Percentiles rank a stretch among this genome's conserved stretches.
Evolutionary conservation across 805 yeast genomes (phyloP).

Genomic region (Zygotorulaspora sp.): DNA sequence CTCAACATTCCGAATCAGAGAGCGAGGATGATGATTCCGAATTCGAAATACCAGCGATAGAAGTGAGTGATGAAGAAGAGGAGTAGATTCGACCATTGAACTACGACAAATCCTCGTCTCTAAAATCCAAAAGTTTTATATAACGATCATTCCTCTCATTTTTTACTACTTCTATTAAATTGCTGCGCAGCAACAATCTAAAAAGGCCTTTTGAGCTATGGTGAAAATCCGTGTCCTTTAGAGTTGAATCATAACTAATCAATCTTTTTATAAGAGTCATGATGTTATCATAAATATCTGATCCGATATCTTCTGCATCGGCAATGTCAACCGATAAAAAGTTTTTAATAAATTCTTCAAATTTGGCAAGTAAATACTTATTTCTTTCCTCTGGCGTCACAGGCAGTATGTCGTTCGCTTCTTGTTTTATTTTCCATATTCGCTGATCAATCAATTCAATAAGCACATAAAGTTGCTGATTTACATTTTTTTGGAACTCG

Average conservation of each 20-base stretch:
- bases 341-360: constrained; percentile 15
- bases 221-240: constrained; percentile 18
- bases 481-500: constrained; percentile 17
- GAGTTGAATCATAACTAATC: constrained; percentile 16
- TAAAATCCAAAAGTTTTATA: constrained; percentile 23
- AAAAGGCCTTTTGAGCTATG: constrained; percentile 18
- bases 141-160: constrained; percentile 5
- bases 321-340: constrained; percentile 19
- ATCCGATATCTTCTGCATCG: constrained; percentile 6
- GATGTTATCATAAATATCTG: constrained; percentile 6
- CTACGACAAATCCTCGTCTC: constrained; percentile 6
- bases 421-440: background rate
- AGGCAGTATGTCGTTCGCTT: background rate
- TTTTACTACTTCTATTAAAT: constrained; percentile 9
- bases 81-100: background rate
- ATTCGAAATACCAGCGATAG: constrained; percentile 32
- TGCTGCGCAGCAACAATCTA: constrained; percentile 19
- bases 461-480: constrained; percentile 17
- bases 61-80: constrained; percentile 23
- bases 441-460: constrained; percentile 10
- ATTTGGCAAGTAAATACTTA: constrained; percentile 7
- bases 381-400: constrained; percentile 11
- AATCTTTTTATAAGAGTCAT: constrained; percentile 15
- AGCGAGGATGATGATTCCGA: constrained; percentile 29
- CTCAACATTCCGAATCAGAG: constrained; percentile 3